A percentile compares a stretch with the other conserved stretches of the same genome.
Conservation (phyloP, 2,329 filamentous ascomycete genomes). For the Fusarium redolens region DNA sequence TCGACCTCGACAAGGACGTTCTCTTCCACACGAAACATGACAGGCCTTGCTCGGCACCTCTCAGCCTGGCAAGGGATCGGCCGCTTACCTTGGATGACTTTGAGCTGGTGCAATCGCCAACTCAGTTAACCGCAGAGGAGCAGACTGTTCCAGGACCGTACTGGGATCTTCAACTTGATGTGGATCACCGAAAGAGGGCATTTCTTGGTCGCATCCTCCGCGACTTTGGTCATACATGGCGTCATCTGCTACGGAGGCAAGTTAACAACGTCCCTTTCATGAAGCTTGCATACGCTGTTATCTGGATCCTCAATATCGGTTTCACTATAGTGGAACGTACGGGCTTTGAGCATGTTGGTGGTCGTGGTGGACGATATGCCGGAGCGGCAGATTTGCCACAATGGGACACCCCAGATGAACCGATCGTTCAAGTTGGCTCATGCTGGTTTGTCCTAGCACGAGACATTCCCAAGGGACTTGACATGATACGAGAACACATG, state of each 20-base stretch:
- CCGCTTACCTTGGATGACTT: constrained; percentile 32
- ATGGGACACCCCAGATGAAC: constrained; percentile 24
- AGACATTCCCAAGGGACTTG: constrained; percentile 18
- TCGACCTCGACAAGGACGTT: neutral
- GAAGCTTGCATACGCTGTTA: constrained; percentile 30
- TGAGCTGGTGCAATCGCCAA: neutral
- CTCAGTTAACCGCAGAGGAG: neutral
- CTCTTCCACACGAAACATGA: neutral
- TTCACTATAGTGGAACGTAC: neutral
- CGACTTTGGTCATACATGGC: constrained; percentile 32
- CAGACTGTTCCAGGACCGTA: constrained; percentile 10
- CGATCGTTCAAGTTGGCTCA: constrained; percentile 19
- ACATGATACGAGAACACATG: constrained; percentile 29
- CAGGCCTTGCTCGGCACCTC: neutral
- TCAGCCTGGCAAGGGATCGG: constrained; percentile 16
- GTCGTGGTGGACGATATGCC: constrained; percentile 14
- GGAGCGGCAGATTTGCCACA: constrained; percentile 17
- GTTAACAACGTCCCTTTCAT: constrained; percentile 4
- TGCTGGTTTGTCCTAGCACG: constrained; percentile 34
- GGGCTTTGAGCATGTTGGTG: constrained; percentile 15
- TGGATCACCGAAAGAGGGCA: neutral
- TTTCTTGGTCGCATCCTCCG: constrained; percentile 24
- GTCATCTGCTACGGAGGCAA: too few relatives aligned
- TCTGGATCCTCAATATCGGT: constrained; percentile 13
- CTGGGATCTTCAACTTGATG: constrained; percentile 26